Base-by-base conservation (phyloP, 495 filamentous ascomycete species). In the Aspergillus wentii region DNA sequence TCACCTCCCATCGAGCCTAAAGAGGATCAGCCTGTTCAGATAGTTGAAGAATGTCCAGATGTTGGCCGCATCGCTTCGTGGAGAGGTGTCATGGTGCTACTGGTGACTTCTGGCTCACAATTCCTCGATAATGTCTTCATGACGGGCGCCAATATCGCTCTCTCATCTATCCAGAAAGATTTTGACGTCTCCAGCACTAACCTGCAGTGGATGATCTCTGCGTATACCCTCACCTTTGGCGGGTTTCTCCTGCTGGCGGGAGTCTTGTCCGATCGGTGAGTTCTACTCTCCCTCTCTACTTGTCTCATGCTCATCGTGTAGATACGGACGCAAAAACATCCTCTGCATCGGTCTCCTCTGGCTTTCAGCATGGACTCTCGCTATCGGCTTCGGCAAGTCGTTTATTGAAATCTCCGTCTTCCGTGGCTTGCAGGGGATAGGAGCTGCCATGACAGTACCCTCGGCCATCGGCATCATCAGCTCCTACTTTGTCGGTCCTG, bases 71-170 rank as follows among this genome's bases (percentile, higher is more conserved):
- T 62, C 20, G 46, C 30, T 8, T 60, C 54, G 21, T 62, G 59
- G 59, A 57, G 50, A 48, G 59, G 60, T 9, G 38, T 36, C 17
- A 37, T 64, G 46, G 57, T 64, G 15, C 35, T 64, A 33, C 44
- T 64, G 22, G 60, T 64, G 3, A 64, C 60, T 9, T 61, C 54
- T 2, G 60, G 60, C 38, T 64, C 60, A n/a, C 60, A 64, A 21
- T 64, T 61, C 29, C 51, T 64, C 4, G 60, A 64, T 20, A 64
- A 64, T 41, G 60, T 64, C 5, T 64, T 61, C 35, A 64, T 64
- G 60, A 64, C 60, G 11, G 61, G 60, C 20, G 52, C 60, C 19
- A 64, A 64, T n/a, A 55, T 64, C 41, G 60, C 57, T 3, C 23
- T 64, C 25, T 55, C 60, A 6, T 59, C 60, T 1, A 64, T 64